Base-by-base conservation (phyloP, 768 basidiomycete species). In the Pulveroboletus sp. region DNA sequence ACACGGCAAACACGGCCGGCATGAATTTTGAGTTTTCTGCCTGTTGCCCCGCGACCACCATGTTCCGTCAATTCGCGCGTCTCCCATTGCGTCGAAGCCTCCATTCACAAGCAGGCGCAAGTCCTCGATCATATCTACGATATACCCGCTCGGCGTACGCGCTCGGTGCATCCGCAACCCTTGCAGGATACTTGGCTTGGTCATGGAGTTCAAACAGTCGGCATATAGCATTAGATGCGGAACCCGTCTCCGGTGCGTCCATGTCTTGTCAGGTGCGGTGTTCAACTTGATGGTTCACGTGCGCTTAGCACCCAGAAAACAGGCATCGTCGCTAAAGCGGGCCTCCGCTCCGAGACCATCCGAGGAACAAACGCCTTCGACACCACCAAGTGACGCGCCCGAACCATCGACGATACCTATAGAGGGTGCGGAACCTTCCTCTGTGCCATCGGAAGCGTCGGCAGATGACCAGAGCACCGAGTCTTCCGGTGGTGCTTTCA, bases 401-500 rank as follows among this genome's bases (percentile, higher is more conserved):
- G 57, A 59, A 24, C 25, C 19, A 13, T 35, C 17, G 4, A 44
- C 40, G 11, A 42, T 38, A 35, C 44, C 46, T 3, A 17, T 33
- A 0, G 52, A 56, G 31, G 42, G 25, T 14, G 45, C 47, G 11
- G 54, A 52, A 5, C 40, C 48, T n/a, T 57, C 56, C 9, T 11
- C 45, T 19, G 46, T 21, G 14, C 38, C 53, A 16, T 45, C 43
- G 25, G 52, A 50, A 20, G 33, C 38, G 6, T 37, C 51, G 24
- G 29, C 23, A 21, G 63, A 65, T 11, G 63, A 53, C 12, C 63
- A 64, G 9, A 61, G 33, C 5, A 64, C 55, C 12, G 64, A 59
- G 50, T 47, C 66, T 40, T 57, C 66, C 1, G 65, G 65, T 23
- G 79, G 79, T 33, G 95, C 97, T 5, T 98, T 81, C 76, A 88